Evolutionary conservation across 164 flowering plant species (phyloP).

Genomic region (Umbellularia californica): DNA sequence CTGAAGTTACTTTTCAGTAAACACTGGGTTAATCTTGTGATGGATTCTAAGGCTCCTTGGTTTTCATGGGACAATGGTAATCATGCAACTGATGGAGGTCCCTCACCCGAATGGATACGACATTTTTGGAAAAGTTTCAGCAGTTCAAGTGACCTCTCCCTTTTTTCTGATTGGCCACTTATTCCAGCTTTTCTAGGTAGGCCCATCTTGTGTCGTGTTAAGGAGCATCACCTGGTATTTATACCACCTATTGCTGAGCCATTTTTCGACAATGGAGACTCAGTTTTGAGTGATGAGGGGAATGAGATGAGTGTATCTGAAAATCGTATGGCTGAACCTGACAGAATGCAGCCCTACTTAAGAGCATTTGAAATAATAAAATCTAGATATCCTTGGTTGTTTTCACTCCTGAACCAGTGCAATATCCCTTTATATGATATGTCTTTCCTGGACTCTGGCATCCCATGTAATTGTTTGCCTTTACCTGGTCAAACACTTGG

Average conservation of each 20-base stretch:
- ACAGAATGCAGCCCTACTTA: constrained; percentile 30
- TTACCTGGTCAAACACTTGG: constrained; percentile 60
- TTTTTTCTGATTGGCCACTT: constrained; percentile 93
- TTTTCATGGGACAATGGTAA: constrained; percentile 76
- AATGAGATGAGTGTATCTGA: constrained; percentile 18
- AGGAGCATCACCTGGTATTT: constrained; percentile 68
- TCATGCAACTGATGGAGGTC: constrained; percentile 56
- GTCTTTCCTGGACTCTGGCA: constrained; percentile 63
- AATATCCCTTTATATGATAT: constrained; percentile 75
- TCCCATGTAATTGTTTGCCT: constrained; percentile 54
- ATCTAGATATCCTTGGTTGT: constrained; percentile 72
- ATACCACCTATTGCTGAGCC: constrained; percentile 40
- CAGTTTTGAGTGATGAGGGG: constrained; percentile 17
- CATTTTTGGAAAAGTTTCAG: constrained; percentile 76
- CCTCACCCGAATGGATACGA: constrained; percentile 89
- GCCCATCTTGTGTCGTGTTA: constrained; percentile 82
- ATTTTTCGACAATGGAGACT: constrained; percentile 19
- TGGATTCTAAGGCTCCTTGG: constrained; percentile 76
- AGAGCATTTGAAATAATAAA: constrained; percentile 46
- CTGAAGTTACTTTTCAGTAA: constrained; percentile 71
- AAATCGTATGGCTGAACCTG: constrained; percentile 27
- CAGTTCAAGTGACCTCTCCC: constrained; percentile 56
- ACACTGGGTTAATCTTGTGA: constrained; percentile 80
- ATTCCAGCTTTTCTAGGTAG: constrained; percentile 94
- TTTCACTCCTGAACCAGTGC: constrained; percentile 80